Evolutionary conservation across 2,329 filamentous ascomycete species (phyloP).

Genomic region (Monosporascus sp.): DNA sequence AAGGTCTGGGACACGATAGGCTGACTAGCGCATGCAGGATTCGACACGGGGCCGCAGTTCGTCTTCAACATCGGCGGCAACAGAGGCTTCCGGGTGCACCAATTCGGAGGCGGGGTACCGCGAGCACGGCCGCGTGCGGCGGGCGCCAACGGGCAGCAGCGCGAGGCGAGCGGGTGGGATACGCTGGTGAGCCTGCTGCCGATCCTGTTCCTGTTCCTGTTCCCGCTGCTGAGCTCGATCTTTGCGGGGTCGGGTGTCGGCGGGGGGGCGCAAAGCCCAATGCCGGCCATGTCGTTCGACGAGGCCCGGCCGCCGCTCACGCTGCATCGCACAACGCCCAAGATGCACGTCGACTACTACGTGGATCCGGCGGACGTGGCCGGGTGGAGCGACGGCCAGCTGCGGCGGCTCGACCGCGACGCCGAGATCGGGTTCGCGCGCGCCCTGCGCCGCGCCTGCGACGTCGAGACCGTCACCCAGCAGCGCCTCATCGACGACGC

Average conservation of each 20-base stretch:
- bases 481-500: constrained; percentile 70
- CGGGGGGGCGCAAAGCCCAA: constrained; percentile 42
- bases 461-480: constrained; percentile 62
- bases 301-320: constrained; percentile 66
- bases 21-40: constrained; percentile 34
- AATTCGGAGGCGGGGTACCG: constrained; percentile 80
- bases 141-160: constrained; percentile 47
- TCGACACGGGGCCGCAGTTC: constrained; percentile 79
- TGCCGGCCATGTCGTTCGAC: constrained; percentile 75
- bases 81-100: constrained; percentile 87
- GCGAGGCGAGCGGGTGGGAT: constrained; percentile 47
- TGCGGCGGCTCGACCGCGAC: constrained; percentile 67
- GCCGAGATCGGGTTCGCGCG: constrained; percentile 72
- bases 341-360: constrained; percentile 75
- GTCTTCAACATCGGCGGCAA: constrained; percentile 93
- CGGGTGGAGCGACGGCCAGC: constrained; percentile 62
- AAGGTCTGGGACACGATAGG: not conserved
- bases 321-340: constrained; percentile 63
- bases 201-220: constrained; percentile 81
- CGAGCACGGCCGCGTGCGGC: constrained; percentile 65
- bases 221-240: constrained; percentile 76
- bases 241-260: constrained; percentile 45
- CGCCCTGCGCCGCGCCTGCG: constrained; percentile 65
- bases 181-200: constrained; percentile 74
- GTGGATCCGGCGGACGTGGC: constrained; percentile 74